These are phyloP conservation scores for Aspergillus chevalieri DNA, from an alignment of 2,329 filamentous ascomycete species.

Conservation along the genomic window DNA sequence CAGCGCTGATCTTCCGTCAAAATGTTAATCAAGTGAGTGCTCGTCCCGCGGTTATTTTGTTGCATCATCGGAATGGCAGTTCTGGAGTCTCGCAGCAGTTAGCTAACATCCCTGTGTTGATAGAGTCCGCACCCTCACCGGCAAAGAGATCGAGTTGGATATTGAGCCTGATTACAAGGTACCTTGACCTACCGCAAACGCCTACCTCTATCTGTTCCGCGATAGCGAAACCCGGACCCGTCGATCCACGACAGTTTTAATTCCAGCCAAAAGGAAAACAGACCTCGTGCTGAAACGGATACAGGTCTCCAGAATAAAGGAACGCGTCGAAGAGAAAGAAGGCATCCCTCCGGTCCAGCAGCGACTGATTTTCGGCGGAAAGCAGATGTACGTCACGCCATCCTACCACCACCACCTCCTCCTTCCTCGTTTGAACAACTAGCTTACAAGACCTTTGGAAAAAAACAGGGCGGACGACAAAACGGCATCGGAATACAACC, in stretches of 20 bases:
- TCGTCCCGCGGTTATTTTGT: constrained; percentile 1
- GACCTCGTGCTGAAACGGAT: background rate
- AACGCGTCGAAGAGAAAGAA: constrained; percentile 98
- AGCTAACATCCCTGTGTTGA: constrained; percentile 7
- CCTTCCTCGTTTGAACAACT: no score
- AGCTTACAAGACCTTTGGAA: background rate
- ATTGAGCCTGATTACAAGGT: constrained; percentile 94
- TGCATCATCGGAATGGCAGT: constrained; percentile 13
- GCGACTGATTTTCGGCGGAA: constrained; percentile 90
- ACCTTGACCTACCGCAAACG: constrained; percentile 2
- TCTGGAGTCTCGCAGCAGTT: constrained; percentile 6
- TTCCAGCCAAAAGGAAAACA: background rate
- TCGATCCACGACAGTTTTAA: background rate
- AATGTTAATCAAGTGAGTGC: constrained; percentile 49
- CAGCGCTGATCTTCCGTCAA: constrained; percentile 13
- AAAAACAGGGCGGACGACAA: constrained; percentile 80
- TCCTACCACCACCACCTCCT: background rate
- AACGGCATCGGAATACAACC: constrained; percentile 80
- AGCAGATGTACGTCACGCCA: constrained; percentile 71
- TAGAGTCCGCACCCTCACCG: constrained; percentile 94
- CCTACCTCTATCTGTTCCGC: background rate
- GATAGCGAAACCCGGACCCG: background rate
- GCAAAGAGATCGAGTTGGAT: constrained; percentile 98
- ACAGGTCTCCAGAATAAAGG: constrained; percentile 92
- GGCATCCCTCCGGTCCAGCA: constrained; percentile 97